A percentile compares a stretch with the other conserved stretches of the same genome.
phyloP scores from a whole-genome alignment of 73 alveolate genomes.

The Uronychia binucleata region DNA sequence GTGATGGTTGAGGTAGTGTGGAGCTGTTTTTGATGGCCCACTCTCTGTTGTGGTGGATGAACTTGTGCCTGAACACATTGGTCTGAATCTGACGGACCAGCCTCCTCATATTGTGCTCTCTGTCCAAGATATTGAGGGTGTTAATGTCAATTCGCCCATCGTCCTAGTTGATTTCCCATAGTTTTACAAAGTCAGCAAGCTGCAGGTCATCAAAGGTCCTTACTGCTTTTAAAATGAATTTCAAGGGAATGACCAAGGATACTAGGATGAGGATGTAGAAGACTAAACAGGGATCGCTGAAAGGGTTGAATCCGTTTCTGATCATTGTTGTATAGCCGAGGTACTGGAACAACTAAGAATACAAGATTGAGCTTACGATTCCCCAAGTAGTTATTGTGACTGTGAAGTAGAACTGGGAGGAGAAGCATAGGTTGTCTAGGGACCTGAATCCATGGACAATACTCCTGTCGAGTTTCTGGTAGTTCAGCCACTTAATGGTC shows the following conservation, averaged over 20 bases:
- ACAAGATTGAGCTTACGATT: constrained; percentile 19
- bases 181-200: constrained; percentile 43
- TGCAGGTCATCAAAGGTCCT: not conserved
- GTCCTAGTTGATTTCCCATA: constrained; percentile 64
- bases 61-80: constrained; percentile 75
- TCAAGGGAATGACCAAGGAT: constrained; percentile 31
- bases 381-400: constrained; percentile 78
- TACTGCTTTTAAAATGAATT: constrained; percentile 23
- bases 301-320: constrained; percentile 81
- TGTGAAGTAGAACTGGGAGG: constrained; percentile 78
- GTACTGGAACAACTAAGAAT: constrained; percentile 16
- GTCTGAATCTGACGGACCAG: constrained; percentile 60
- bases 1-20: too few species aligned
- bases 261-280: constrained; percentile 23
- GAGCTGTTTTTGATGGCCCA: constrained; percentile 80
- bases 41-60: constrained; percentile 68
- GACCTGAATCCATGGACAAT: constrained; percentile 85
- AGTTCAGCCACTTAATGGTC: constrained; percentile 56
- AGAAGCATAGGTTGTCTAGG: constrained; percentile 81
- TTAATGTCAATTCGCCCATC: constrained; percentile 58
- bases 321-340: constrained; percentile 73
- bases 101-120: constrained; percentile 66
- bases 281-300: constrained; percentile 75
- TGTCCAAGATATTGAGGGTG: constrained; percentile 66
- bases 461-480: constrained; percentile 61